A percentile compares a stretch with the other conserved stretches of the same genome.
Conservation (phyloP, 352 stramenopile genomes). For the Phytopythium litorale region DNA sequence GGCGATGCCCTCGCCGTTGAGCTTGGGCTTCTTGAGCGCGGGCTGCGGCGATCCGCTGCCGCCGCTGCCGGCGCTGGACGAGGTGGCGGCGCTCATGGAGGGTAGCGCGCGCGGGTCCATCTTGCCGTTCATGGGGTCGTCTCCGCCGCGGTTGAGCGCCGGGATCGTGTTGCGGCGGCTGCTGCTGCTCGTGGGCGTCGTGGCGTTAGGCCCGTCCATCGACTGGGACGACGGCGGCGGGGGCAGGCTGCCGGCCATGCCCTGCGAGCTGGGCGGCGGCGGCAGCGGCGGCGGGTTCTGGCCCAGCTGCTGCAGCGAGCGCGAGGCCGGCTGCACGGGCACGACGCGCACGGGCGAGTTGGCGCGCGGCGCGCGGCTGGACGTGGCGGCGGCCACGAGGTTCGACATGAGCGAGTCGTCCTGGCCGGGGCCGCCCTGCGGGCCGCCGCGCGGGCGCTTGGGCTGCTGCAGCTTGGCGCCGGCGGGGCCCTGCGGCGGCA, state of each 20-base stretch:
- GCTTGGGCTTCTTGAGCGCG: constrained; percentile 77
- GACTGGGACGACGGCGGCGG: constrained; percentile 38
- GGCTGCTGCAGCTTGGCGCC: constrained; percentile 37
- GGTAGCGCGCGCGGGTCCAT: constrained; percentile 20
- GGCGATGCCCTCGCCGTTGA: constrained; percentile 51
- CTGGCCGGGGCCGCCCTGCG: constrained; percentile 10
- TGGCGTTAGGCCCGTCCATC: constrained; percentile 51
- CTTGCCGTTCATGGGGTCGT: constrained; percentile 54
- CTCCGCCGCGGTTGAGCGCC: constrained; percentile 53
- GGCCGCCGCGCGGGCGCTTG: constrained; percentile 39
- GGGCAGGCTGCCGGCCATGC: constrained; percentile 9
- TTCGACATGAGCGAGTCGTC: constrained; percentile 67
- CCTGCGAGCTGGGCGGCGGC: constrained; percentile 25
- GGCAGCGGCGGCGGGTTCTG: constrained; percentile 46
- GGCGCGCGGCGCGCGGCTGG: constrained; percentile 36
- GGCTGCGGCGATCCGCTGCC: constrained; percentile 14
- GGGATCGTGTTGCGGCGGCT: constrained; percentile 49
- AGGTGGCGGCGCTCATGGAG: constrained; percentile 27
- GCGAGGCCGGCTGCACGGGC: constrained; percentile 64
- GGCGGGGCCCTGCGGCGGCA: constrained; percentile 11
- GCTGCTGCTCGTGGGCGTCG: constrained; percentile 33
- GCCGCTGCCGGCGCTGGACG: constrained; percentile 2
- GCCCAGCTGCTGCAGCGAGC: constrained; percentile 61
- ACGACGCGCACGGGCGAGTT: constrained; percentile 67
- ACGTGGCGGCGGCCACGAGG: constrained; percentile 45